Base-by-base conservation (phyloP, 164 flowering plant species). In the Malania oleifera region DNA sequence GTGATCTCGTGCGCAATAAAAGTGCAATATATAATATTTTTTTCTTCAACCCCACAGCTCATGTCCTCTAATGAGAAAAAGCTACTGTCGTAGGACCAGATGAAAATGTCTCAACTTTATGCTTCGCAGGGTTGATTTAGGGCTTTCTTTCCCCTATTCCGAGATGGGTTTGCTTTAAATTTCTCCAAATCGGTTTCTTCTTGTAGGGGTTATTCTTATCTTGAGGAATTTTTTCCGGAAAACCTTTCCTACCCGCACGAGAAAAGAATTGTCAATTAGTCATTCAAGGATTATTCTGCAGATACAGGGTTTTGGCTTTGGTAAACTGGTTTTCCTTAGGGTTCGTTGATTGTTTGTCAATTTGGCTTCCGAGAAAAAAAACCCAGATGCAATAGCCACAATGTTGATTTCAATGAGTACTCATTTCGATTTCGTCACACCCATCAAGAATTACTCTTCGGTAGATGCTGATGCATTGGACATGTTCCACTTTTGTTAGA, bases 351-450 rank as follows among this genome's bases (percentile, higher is more conserved):
- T 19, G 1, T n/a, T 40, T 34, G 45, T 29, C 14, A 38, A 48
- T 69, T 61, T 20, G 29, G 23, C 40, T 51, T 19, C 11, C 19
- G 27, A 34, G 51, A 50, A 28, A 51, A 47, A 49, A 56, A 38
- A 47, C 25, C n/a, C 65, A 23, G 12, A 17, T n/a, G 34, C 9
- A 7, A 20, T 26, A 5, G 3, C 61, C 39, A 18, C 40, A 69
- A 58, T 64, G 70, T 60, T 29, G 50, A 59, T 50, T 52, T 43
- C 25, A 47, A 20, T n/a, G n/a, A 26, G 52, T 45, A 27, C 70
- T 70, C 70, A 63, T 65, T 62, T 52, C 38, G 0, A 63, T 65
- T 62, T 52, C 38, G 0, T 48, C 45, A 41, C 46, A 49, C 35
- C 47, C 59, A 23, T 47, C 57, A 24, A 31, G 29, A 17, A 51